Percentiles rank a stretch among this genome's conserved stretches.
Evolutionary conservation across 1,284 basidiomycete genomes (phyloP).

Genomic region (Irpex lacteus): DNA sequence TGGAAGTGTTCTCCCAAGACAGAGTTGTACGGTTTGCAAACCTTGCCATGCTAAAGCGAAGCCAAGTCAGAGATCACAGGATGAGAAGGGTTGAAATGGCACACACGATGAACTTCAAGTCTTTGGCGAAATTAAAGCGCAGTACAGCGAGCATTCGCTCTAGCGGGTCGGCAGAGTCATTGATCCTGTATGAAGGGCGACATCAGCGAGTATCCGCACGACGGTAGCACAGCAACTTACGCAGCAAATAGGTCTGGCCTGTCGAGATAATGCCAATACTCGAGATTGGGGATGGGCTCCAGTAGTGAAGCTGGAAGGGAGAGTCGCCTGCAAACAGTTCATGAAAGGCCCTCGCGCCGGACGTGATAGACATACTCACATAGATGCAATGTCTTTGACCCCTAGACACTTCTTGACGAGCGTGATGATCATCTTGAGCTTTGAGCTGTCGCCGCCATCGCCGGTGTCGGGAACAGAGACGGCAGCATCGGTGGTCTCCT

Average conservation of each 20-base stretch:
- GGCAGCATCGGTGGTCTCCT: constrained; percentile 46
- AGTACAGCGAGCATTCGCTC: constrained; percentile 91
- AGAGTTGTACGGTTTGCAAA: constrained; percentile 96
- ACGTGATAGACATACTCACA: constrained; percentile 44
- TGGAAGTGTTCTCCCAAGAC: constrained; percentile 92
- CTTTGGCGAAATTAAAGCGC: constrained; percentile 90
- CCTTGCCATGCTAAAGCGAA: constrained; percentile 68
- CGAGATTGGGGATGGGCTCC: constrained; percentile 91
- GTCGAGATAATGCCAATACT: constrained; percentile 95
- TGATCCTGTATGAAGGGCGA: constrained; percentile 52
- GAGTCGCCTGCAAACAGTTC: constrained; percentile 58
- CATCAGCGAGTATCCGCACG: not conserved
- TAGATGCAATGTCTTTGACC: constrained; percentile 88
- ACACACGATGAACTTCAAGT: constrained; percentile 88
- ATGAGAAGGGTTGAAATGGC: constrained; percentile 17
- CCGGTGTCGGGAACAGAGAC: constrained; percentile 75
- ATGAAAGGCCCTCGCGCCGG: not conserved
- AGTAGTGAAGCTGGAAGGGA: constrained; percentile 88
- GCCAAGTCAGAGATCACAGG: not conserved
- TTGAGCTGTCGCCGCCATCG: constrained; percentile 80
- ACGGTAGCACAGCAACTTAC: constrained; percentile 43
- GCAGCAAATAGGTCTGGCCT: constrained; percentile 90
- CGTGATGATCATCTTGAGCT: constrained; percentile 87
- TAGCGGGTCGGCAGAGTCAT: constrained; percentile 86
- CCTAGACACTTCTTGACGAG: constrained; percentile 85